Conservation (phyloP, 2,329 filamentous ascomycete genomes). For the Diaporthe ilicicola region DNA sequence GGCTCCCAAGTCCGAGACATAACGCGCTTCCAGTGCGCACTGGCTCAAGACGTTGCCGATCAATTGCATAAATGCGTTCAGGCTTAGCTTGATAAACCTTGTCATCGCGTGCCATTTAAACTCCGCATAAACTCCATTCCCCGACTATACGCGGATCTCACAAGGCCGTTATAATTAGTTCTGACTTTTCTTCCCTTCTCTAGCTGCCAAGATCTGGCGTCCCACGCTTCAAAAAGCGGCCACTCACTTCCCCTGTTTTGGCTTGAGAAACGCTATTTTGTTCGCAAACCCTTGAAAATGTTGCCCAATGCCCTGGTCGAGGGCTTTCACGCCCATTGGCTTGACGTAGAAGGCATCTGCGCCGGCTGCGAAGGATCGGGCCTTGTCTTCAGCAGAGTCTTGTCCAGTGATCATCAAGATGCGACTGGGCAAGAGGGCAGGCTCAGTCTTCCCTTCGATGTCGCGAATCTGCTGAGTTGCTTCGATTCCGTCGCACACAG, state of each 20-base stretch:
- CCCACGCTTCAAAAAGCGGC: too few relatives aligned
- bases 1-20: too few relatives aligned
- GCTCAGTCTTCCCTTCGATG: conserved; percentile 42
- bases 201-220: too few relatives aligned
- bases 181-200: too few relatives aligned
- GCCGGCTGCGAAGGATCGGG: conserved; percentile 2
- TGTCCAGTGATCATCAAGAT: conserved; percentile 34
- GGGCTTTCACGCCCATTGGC: conserved; percentile 21
- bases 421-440: background rate
- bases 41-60: too few relatives aligned
- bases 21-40: too few relatives aligned
- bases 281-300: background rate
- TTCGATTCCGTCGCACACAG: conserved; percentile 51
- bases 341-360: conserved; percentile 28
- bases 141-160: too few relatives aligned
- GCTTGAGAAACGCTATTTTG: background rate
- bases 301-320: background rate
- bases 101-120: too few relatives aligned
- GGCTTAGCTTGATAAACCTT: too few relatives aligned
- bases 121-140: too few relatives aligned
- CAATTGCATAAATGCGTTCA: too few relatives aligned
- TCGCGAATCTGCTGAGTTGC: conserved; percentile 48
- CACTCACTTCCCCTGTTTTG: background rate
- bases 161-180: too few relatives aligned
- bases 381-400: conserved; percentile 14